Base-by-base conservation (phyloP, 2,329 filamentous ascomycete genomes). In the Trichophyton simii region DNA sequence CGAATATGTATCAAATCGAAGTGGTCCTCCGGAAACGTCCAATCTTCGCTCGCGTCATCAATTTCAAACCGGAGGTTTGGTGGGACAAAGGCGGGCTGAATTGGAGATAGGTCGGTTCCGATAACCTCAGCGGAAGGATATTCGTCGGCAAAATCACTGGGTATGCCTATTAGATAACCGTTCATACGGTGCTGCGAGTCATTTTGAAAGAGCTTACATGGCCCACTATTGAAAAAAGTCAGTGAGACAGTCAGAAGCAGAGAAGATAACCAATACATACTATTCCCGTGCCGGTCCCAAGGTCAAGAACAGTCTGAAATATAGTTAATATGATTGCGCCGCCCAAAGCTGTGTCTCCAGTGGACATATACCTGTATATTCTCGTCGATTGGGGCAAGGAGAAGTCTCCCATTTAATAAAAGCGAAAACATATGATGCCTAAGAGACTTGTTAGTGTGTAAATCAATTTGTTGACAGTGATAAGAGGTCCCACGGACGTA, bases 61-160 rank as follows among this genome's bases (percentile, higher is more conserved):
- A 89, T 80, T 66, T 83, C 83, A 65, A 89, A 89, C 61, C 80
- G 80, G 20, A 88, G 82, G 65, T 89, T 89, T 5, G 80, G 80
- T 0, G 87, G 86, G 0, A 87, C 82, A 25, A 79, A 75, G 3
- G 73, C 70, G 1, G 83, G 82, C 66, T 87, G 84, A 34, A 86
- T 83, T 1, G 84, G 83, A 0, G 83, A 85, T 11, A 87, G 73
- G 66, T 87, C 85, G 7, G 80, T 84, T 28, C 82, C 84, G 34
- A 81, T 78, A n/a, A 87, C 75, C 63, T 79, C 71, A 2, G 83
- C 75, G 5, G 77, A 68, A 2, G 83, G 83, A 60, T 81, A 73
- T 60, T 76, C 66, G 31, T 69, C 68, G 6, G 66, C 68, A 58
- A 69, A 68, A 57, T 76, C 72, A 41, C 67, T 69, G 54, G 22